A percentile compares a stretch with the other conserved stretches of the same genome.
phyloP scores from a whole-genome alignment of 2,329 filamentous ascomycete species.

The Grosmannia serpens region DNA sequence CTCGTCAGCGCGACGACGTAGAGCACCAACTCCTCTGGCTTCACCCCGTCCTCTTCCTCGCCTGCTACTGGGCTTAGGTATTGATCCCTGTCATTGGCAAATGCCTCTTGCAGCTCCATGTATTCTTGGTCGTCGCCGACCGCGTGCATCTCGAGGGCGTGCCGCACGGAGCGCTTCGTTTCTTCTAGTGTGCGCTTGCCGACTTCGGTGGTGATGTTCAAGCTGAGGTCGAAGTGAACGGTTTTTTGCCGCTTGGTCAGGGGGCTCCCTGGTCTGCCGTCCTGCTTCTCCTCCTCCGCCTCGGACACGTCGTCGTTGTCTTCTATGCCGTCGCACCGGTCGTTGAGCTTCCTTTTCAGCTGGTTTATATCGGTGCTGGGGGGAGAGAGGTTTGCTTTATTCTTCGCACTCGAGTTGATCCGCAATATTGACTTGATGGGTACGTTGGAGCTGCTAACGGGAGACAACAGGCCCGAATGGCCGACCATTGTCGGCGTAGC shows the following conservation, averaged over 20 bases:
- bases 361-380: not conserved
- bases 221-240: slow-evolving; percentile 46
- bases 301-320: not conserved
- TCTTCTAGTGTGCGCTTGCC: slow-evolving; percentile 36
- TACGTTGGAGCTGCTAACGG: not conserved
- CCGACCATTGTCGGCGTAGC: not conserved
- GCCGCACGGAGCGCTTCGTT: slow-evolving; percentile 41
- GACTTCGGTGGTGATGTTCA: slow-evolving; percentile 45
- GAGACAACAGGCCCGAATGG: not conserved
- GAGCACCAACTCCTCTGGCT: slow-evolving; percentile 44
- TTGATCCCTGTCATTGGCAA: slow-evolving; percentile 36
- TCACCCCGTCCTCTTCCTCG: slow-evolving; percentile 29
- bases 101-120: slow-evolving; percentile 20
- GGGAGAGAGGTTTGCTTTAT: not conserved
- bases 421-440: slow-evolving; percentile 12
- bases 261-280: slow-evolving; percentile 21
- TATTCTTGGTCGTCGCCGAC: slow-evolving; percentile 28
- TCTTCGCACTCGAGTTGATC: not conserved
- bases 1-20: slow-evolving; percentile 53
- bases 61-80: slow-evolving; percentile 31
- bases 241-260: slow-evolving; percentile 41
- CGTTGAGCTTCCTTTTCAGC: slow-evolving; percentile 8
- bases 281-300: not conserved
- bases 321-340: not conserved
- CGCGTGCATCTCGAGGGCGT: slow-evolving; percentile 44